These are phyloP conservation scores for Fusarium chuoi DNA, from an alignment of 2,329 filamentous ascomycete genomes.

Conservation along the genomic window DNA sequence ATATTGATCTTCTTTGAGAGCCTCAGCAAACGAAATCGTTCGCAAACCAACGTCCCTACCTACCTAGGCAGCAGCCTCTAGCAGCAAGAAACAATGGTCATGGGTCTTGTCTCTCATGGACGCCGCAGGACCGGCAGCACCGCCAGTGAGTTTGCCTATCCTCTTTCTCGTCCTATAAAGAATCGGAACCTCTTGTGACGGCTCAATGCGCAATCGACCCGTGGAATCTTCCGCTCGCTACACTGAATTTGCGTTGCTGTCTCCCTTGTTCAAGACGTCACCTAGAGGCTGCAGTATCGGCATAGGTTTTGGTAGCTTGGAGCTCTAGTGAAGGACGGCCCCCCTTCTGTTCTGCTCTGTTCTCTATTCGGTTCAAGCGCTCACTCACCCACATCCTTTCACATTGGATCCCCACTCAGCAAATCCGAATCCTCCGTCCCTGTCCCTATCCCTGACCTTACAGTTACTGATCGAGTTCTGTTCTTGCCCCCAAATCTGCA, in stretches of 20 bases:
- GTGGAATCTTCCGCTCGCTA: neutral
- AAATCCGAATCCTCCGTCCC: conserved; percentile 37
- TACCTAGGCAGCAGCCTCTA: conserved; percentile 21
- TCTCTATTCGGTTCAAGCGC: conserved; percentile 30
- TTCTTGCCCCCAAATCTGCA: conserved; percentile 22
- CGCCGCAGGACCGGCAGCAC: conserved; percentile 47
- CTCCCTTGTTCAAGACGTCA: conserved; percentile 17
- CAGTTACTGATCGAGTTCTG: conserved; percentile 16
- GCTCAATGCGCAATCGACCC: conserved; percentile 3
- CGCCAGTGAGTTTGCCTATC: conserved; percentile 37
- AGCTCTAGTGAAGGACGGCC: conserved; percentile 29
- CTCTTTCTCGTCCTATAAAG: conserved; percentile 9
- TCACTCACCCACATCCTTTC: conserved; percentile 34
- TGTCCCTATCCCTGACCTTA: conserved; percentile 11
- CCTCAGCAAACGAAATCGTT: neutral
- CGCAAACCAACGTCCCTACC: neutral
- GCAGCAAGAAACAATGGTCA: conserved; percentile 42
- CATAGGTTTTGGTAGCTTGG: conserved; percentile 14
- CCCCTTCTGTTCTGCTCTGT: conserved; percentile 14
- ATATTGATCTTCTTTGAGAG: neutral
- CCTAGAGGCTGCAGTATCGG: conserved; percentile 1
- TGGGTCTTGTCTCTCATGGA: conserved; percentile 47
- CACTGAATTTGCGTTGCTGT: conserved; percentile 3
- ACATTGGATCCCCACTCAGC: conserved; percentile 34
- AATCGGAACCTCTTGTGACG: neutral